These are phyloP conservation scores for Coniella lustricola DNA, from an alignment of 2,329 filamentous ascomycete species.

Conservation along the genomic window DNA sequence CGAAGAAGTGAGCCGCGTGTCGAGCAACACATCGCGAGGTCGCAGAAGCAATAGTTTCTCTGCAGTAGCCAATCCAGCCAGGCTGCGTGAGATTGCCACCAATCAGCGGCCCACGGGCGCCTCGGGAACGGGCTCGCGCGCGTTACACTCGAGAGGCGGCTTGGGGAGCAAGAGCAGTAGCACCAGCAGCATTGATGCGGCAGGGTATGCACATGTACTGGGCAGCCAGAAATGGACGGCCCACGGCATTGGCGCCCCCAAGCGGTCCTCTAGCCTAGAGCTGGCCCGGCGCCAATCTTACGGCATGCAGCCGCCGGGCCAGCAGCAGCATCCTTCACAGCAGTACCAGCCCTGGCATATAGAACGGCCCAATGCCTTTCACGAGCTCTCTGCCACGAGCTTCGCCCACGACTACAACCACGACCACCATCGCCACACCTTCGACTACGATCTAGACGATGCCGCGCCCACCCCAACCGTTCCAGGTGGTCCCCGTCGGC, in stretches of 20 bases:
- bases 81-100: constrained; percentile 42
- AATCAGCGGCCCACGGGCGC: constrained; percentile 28
- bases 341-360: constrained; percentile 34
- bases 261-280: constrained; percentile 69
- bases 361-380: constrained; percentile 42
- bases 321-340: constrained; percentile 16
- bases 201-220: constrained; percentile 49
- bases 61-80: constrained; percentile 43
- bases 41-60: constrained; percentile 65
- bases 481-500: constrained; percentile 64
- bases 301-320: constrained; percentile 23
- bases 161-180: constrained; percentile 70
- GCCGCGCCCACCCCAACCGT: constrained; percentile 82
- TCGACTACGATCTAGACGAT: constrained; percentile 52
- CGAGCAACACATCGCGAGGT: constrained; percentile 46
- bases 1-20: constrained; percentile 47
- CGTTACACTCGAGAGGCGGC: constrained; percentile 47
- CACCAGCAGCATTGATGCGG: constrained; percentile 57
- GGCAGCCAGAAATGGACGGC: constrained; percentile 50
- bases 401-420: constrained; percentile 33
- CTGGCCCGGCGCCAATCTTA: constrained; percentile 41
- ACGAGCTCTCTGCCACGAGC: constrained; percentile 26
- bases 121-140: constrained; percentile 29
- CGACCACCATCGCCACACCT: constrained; percentile 32
- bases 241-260: constrained; percentile 36